A percentile compares a stretch with the other conserved stretches of the same genome.
These are phyloP conservation scores for Neonectria ditissima DNA, from an alignment of 2,329 filamentous ascomycete genomes.

Conservation along the genomic window DNA sequence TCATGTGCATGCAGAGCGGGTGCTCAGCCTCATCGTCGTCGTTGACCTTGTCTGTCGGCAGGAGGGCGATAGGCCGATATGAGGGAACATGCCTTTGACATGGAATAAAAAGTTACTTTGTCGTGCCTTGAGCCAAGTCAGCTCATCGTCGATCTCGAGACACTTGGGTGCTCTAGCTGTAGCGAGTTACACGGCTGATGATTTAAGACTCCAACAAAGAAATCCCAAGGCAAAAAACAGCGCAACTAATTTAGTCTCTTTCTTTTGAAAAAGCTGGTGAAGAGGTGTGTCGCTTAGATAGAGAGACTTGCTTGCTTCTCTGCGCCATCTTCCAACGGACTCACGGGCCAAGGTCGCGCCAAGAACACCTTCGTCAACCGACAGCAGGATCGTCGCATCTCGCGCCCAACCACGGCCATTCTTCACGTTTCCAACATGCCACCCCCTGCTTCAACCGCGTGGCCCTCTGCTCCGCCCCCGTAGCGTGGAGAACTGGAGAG, in stretches of 20 bases:
- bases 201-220: too few species aligned
- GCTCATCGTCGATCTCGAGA: too few species aligned
- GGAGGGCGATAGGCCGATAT: neutral
- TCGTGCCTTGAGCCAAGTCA: too few species aligned
- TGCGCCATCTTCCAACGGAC: neutral
- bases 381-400: constrained; percentile 12
- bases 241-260: too few species aligned
- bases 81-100: neutral
- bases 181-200: too few species aligned
- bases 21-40: neutral
- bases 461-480: neutral
- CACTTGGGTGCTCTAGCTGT: too few species aligned
- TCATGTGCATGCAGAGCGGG: neutral
- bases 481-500: neutral
- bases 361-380: constrained; percentile 14
- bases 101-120: too few species aligned
- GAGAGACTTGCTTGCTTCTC: too few species aligned
- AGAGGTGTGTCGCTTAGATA: too few species aligned
- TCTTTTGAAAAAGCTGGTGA: too few species aligned
- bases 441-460: neutral
- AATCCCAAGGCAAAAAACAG: too few species aligned
- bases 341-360: constrained; percentile 1
- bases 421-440: neutral
- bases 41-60: neutral
- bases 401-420: constrained; percentile 9